These are phyloP conservation scores for Arachis stenosperma DNA, from an alignment of 306 rosid species.

Conservation along the genomic window DNA sequence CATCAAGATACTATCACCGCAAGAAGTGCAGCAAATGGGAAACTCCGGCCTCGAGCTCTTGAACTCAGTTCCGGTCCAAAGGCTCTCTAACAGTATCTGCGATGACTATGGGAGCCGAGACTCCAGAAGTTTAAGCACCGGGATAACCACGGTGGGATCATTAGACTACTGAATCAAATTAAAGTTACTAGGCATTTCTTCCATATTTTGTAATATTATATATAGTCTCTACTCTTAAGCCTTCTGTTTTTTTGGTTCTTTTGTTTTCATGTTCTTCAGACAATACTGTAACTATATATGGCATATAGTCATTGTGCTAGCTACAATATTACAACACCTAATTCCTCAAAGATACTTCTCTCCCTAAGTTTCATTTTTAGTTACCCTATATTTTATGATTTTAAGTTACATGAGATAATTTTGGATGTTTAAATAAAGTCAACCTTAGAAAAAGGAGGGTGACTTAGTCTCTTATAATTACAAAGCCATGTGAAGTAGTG, in stretches of 20 bases:
- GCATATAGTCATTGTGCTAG: constrained; percentile 45
- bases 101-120: constrained; percentile 79
- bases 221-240: constrained; percentile 35
- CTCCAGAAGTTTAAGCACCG: constrained; percentile 68
- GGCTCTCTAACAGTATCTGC: constrained; percentile 70
- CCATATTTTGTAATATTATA: constrained; percentile 49
- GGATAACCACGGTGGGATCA: constrained; percentile 84
- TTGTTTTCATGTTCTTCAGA: constrained; percentile 43
- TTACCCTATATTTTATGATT: too few species aligned
- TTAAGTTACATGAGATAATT: too few species aligned
- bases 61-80: constrained; percentile 79
- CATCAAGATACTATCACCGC: constrained; percentile 94
- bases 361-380: background rate
- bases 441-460: constrained; percentile 30
- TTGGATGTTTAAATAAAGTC: too few species aligned
- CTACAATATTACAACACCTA: constrained; percentile 56
- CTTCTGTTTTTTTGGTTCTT: constrained; percentile 34
- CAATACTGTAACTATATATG: constrained; percentile 70
- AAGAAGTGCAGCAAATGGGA: constrained; percentile 95
- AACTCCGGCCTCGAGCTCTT: constrained; percentile 77
- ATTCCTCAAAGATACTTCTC: constrained; percentile 48
- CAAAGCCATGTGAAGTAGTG: constrained; percentile 55
- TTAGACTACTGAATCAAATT: constrained; percentile 66
- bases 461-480: constrained; percentile 35
- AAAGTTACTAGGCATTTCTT: constrained; percentile 44